Evolutionary conservation across 75 land plant species (phyloP).

Genomic region (Cryptomeria japonica): DNA sequence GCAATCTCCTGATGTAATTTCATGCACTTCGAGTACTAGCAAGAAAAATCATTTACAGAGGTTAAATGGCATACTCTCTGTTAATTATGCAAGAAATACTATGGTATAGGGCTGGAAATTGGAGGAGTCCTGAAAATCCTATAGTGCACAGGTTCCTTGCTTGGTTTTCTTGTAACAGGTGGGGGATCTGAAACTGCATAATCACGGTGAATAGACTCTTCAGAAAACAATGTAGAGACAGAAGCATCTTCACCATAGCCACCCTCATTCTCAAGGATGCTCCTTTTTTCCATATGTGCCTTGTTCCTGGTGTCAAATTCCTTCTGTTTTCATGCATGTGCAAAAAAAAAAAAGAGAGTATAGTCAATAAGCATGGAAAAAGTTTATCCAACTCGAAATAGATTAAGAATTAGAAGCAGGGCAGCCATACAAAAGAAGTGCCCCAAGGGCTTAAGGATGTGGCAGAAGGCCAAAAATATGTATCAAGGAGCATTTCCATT

Average conservation of each 20-base stretch:
- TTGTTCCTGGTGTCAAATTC: not conserved
- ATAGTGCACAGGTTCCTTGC: conserved; percentile 11
- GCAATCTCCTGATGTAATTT: not conserved
- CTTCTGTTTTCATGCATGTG: not conserved
- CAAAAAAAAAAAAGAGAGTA: not conserved
- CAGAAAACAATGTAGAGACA: not conserved
- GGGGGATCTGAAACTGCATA: conserved; percentile 6
- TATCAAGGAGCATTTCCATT: too few relatives aligned
- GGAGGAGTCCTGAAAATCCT: conserved; percentile 9
- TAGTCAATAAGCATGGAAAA: not conserved
- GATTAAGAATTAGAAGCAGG: not conserved
- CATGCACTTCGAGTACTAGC: not conserved
- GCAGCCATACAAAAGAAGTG: not conserved
- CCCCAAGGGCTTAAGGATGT: not conserved
- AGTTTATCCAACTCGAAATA: not conserved
- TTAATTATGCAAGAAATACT: not conserved
- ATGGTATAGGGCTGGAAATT: not conserved
- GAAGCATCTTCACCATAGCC: not conserved
- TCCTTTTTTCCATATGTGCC: not conserved
- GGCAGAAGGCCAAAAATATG: not conserved
- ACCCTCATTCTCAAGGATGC: not conserved
- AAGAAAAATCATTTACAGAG: not conserved
- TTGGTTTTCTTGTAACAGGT: not conserved
- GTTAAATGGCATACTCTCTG: not conserved
- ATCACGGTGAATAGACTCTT: not conserved